Conservation (phyloP, 441 rosid genomes). For the Flueggea neowawraea region DNA sequence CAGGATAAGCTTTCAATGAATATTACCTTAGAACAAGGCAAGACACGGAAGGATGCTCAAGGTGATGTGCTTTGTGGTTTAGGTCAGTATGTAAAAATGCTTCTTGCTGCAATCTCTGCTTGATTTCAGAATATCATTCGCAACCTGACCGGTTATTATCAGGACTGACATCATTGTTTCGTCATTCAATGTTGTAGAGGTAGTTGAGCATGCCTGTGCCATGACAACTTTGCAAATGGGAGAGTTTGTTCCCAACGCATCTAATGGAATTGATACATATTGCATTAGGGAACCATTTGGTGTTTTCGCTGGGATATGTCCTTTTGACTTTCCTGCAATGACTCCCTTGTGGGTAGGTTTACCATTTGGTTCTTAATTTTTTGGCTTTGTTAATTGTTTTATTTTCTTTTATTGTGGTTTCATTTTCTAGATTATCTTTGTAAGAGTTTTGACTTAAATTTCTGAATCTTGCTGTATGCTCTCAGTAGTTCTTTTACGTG, state of each 20-base stretch:
- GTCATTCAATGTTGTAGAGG: slow-evolving; percentile 36
- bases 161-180: slow-evolving; percentile 12
- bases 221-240: slow-evolving; percentile 53
- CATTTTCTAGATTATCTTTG: not conserved
- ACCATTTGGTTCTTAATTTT: slow-evolving; percentile 3
- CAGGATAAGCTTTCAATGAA: slow-evolving; percentile 56
- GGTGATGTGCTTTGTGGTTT: slow-evolving; percentile 32
- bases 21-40: slow-evolving; percentile 54
- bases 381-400: slow-evolving; percentile 7
- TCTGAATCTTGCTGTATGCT: not conserved
- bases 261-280: slow-evolving; percentile 49
- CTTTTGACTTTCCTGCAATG: slow-evolving; percentile 49
- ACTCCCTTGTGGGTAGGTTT: slow-evolving; percentile 52
- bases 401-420: not conserved
- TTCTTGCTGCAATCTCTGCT: slow-evolving; percentile 8
- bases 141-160: slow-evolving; percentile 4
- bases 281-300: slow-evolving; percentile 55
- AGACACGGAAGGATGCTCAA: slow-evolving; percentile 22
- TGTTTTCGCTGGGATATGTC: slow-evolving; percentile 53
- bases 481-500: not conserved
- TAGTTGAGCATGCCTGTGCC: slow-evolving; percentile 66
- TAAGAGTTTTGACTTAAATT: not conserved
- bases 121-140: slow-evolving; percentile 5
- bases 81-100: slow-evolving; percentile 24
- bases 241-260: slow-evolving; percentile 53